Conservation (phyloP, 441 rosid genomes). For the Corymbia calophylla region DNA sequence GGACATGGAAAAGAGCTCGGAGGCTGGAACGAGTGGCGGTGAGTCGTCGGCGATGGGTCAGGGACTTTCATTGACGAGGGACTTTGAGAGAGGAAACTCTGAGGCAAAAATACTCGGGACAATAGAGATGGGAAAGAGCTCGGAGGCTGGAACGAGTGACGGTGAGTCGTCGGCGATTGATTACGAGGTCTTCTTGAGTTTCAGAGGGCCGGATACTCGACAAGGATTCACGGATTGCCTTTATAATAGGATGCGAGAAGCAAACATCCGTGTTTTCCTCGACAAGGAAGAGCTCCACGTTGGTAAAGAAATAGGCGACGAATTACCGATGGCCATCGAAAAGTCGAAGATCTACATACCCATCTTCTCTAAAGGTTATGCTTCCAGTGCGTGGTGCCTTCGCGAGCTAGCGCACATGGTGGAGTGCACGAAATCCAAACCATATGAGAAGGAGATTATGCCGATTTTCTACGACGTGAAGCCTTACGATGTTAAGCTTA, state of each 20-base stretch:
- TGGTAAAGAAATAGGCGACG: not conserved
- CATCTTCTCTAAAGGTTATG: not conserved
- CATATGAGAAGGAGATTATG: not conserved
- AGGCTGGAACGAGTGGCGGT: no score
- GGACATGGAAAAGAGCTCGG: no score
- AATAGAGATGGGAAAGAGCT: no score
- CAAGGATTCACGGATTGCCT: not conserved
- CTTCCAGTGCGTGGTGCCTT: not conserved
- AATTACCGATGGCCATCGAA: not conserved
- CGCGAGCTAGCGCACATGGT: not conserved
- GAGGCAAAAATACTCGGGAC: no score
- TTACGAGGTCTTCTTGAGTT: not conserved
- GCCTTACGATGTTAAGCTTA: not conserved
- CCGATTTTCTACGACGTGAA: not conserved
- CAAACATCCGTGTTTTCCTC: not conserved
- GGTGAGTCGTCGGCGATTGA: no score
- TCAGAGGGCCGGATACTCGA: not conserved
- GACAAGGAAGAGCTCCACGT: not conserved
- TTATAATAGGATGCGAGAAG: fast-evolving
- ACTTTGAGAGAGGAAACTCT: no score
- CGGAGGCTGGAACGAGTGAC: no score
- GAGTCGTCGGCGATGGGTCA: no score
- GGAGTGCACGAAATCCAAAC: not conserved
- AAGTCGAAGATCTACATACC: not conserved
- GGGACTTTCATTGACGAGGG: no score